A percentile compares a stretch with the other conserved stretches of the same genome.
Conservation (phyloP, 495 filamentous ascomycete species). For the Elaphomyces granulatus region DNA sequence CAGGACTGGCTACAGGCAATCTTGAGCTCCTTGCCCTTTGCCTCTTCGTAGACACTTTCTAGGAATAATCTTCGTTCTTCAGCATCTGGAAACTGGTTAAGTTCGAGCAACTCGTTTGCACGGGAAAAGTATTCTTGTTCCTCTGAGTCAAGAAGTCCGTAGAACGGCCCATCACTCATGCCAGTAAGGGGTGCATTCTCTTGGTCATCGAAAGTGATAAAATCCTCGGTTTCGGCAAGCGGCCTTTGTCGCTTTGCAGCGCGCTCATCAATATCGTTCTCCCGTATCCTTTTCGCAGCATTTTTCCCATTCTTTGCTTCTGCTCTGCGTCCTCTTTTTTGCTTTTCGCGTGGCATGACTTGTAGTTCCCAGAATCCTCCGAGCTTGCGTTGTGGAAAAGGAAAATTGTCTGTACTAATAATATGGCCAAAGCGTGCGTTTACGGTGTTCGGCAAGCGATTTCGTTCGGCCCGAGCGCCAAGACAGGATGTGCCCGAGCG, state of each 20-base stretch:
- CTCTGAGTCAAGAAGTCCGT: constrained; percentile 73
- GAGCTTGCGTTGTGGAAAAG: too few species aligned
- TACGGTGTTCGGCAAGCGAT: too few species aligned
- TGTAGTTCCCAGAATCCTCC: too few species aligned
- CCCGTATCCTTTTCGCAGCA: constrained; percentile 28
- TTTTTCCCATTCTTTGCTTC: constrained; percentile 35
- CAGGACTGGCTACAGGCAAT: constrained; percentile 89
- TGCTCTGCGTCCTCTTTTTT: constrained; percentile 53
- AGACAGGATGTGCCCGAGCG: too few species aligned
- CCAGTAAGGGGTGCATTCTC: constrained; percentile 17
- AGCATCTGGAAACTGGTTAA: constrained; percentile 63
- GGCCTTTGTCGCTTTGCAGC: constrained; percentile 27
- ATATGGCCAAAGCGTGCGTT: too few species aligned
- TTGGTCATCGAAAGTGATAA: constrained; percentile 22
- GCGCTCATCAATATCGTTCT: constrained; percentile 27
- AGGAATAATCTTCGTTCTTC: constrained; percentile 74
- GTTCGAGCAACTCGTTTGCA: constrained; percentile 75
- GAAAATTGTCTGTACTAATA: too few species aligned
- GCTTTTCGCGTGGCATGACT: constrained; percentile 44
- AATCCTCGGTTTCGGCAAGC: constrained; percentile 14
- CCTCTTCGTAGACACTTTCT: constrained; percentile 72
- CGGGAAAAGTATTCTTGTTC: constrained; percentile 91
- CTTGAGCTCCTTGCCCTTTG: constrained; percentile 85
- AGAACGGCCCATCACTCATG: constrained; percentile 50
- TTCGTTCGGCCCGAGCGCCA: too few species aligned